A percentile compares a stretch with the other conserved stretches of the same genome.
phyloP scores from a whole-genome alignment of 169 alveolate species.

The Eimeria praecox region DNA sequence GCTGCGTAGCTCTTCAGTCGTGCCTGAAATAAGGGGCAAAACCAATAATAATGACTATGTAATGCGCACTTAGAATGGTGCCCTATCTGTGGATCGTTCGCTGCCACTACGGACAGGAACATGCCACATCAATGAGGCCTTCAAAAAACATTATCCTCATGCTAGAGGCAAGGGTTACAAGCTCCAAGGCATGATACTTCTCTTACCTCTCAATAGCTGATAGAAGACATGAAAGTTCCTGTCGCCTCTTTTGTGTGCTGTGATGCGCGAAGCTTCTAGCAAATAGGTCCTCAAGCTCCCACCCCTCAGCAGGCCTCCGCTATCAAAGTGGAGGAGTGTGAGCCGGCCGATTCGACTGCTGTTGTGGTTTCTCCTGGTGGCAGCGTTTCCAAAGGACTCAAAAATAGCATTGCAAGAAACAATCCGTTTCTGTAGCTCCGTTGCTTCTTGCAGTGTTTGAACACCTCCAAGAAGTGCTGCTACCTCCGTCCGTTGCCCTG shows the following conservation, averaged over 20 bases:
- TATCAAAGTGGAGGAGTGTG: constrained; percentile 95
- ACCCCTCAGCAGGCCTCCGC: constrained; percentile 92
- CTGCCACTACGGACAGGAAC: no score
- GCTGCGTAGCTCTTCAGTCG: no score
- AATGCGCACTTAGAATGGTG: no score
- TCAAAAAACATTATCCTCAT: no score
- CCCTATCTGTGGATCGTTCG: no score
- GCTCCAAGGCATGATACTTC: no score
- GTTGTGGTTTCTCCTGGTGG: constrained; percentile 98
- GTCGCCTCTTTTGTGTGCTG: constrained; percentile 91
- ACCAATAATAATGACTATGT: no score
- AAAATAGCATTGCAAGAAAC: constrained; percentile 97
- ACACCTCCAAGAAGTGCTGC: constrained; percentile 40
- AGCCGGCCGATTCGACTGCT: constrained; percentile 99
- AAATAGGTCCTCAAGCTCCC: constrained; percentile 97
- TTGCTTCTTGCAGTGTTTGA: constrained; percentile 48
- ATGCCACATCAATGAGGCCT: no score
- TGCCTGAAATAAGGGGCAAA: no score
- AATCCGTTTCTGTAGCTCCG: constrained; percentile 86
- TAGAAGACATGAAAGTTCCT: constrained; percentile 98
- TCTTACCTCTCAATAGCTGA: constrained; percentile 83
- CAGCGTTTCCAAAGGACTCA: constrained; percentile 99
- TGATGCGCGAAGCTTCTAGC: constrained; percentile 98
- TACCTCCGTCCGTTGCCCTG: constrained; percentile 25
- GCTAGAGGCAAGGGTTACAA: no score